Evolutionary conservation across 1,284 basidiomycete species (phyloP), one percentile per base, ranked within the genome.

Genomic region (Trichosporon ovoides): DNA sequence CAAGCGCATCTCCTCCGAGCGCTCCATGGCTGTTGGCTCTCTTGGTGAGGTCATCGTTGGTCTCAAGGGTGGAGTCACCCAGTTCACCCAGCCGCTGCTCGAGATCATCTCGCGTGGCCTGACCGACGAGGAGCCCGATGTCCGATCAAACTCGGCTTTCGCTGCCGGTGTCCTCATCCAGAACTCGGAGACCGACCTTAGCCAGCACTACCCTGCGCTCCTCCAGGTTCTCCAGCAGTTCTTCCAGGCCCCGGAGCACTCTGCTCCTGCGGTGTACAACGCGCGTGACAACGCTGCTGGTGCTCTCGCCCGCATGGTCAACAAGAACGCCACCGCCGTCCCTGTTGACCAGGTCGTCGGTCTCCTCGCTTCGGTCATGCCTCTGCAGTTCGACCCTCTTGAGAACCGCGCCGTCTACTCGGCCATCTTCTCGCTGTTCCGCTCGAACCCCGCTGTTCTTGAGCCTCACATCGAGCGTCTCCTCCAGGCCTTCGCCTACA

Each of bases 211-310:
- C 79, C 75, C 86, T 46, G 64, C 83, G 63, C 82, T 98, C 55
- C 87, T 98, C 53, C 80, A 80, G 46, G 87, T 87, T 4, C 85
- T 98, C 52, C 87, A 85, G 50, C 89, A 90, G 7, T 82, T 95
- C 66, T 98, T 99, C 78, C 78, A 82, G 52, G 82, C 88, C 52
- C 68, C 83, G 3, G 79, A 84, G 11, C 71, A 73, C 61, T 71
- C 76, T 20, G 67, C 74, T 14, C 77, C 85, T 6, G 79, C 89
- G 11, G 82, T 83, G 49, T 79, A 89, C 64, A 94, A 93, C 68
- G 93, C 94, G 18, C 87, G 88, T 60, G 96, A 99, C 78, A 99
- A 99, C 74, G 96, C 96, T 12, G 85, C 88, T 31, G 96, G 96
- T 55, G 91, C 93, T 51, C 87, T 98, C 56, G 85, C 86, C 5